A percentile compares a stretch with the other conserved stretches of the same genome.
These are phyloP conservation scores for Histomonas meleagridis DNA, from an alignment of 208 protist species.

Conservation along the genomic window DNA sequence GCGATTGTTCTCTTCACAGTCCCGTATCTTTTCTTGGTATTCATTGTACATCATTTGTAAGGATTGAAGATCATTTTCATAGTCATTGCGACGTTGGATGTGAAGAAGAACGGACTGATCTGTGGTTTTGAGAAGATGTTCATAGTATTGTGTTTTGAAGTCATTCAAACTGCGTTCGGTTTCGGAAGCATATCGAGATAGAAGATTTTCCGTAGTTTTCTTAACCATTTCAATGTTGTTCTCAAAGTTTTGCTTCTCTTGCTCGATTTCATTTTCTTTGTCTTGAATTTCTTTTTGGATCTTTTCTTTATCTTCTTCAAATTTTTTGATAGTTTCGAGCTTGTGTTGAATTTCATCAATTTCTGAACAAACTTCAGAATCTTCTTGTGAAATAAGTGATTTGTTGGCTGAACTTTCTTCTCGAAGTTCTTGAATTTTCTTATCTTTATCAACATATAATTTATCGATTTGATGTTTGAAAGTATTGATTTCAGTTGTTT, in stretches of 20 bases:
- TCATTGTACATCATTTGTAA: background rate
- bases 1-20: background rate
- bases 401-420: background rate
- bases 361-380: background rate
- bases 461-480: background rate
- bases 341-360: background rate
- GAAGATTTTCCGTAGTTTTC: background rate
- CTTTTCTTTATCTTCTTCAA: constrained; percentile 15
- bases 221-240: background rate
- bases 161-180: background rate
- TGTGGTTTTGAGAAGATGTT: background rate
- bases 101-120: constrained; percentile 9
- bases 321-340: background rate
- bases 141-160: background rate
- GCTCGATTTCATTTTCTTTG: background rate
- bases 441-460: background rate
- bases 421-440: background rate
- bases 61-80: background rate
- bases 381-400: background rate
- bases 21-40: background rate
- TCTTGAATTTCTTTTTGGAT: background rate
- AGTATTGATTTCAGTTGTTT: background rate
- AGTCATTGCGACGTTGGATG: constrained; percentile 17
- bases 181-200: background rate
- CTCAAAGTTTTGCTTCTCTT: background rate